phyloP scores from a whole-genome alignment of 495 filamentous ascomycete species.

The Oidiodendron maius region DNA sequence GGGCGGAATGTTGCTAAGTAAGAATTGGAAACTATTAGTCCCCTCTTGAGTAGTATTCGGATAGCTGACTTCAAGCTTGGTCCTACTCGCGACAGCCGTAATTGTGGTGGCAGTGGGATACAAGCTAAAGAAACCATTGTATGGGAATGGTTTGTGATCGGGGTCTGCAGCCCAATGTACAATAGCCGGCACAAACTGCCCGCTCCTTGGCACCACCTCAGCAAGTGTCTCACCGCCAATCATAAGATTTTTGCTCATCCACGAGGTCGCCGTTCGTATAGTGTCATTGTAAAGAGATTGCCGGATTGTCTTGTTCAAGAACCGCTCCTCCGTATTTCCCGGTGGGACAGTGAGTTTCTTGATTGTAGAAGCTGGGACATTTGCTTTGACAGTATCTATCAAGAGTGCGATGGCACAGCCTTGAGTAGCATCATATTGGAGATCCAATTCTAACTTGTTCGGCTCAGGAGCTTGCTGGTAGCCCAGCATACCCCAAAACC shows the following conservation, averaged over 20 bases:
- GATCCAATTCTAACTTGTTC: conserved; percentile 23
- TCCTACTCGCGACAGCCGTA: not conserved
- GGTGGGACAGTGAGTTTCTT: conserved; percentile 5
- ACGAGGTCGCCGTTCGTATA: conserved; percentile 20
- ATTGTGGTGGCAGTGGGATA: conserved; percentile 4
- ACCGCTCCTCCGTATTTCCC: conserved; percentile 15
- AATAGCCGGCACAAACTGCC: conserved; percentile 27
- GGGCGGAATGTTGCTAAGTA: conserved; percentile 23
- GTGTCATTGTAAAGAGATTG: conserved; percentile 19
- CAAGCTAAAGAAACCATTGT: conserved; percentile 24
- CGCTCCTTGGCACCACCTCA: conserved; percentile 19
- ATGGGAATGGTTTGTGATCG: conserved; percentile 22
- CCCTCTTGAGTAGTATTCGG: conserved; percentile 27
- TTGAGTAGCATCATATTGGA: conserved; percentile 24
- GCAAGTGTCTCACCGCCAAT: conserved; percentile 24
- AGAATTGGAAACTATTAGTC: conserved; percentile 25
- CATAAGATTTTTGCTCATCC: conserved; percentile 26
- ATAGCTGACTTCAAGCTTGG: conserved; percentile 21
- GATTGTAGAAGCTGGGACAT: conserved; percentile 14
- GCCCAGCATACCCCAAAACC: conserved; percentile 27
- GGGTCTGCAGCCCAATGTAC: conserved; percentile 28
- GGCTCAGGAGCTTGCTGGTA: conserved; percentile 25
- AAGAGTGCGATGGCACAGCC: conserved; percentile 23
- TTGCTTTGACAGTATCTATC: conserved; percentile 16
- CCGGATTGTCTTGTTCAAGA: conserved; percentile 22